These are phyloP conservation scores for Flaveria robusta DNA, from an alignment of 129 eudicot genomes.

Conservation along the genomic window DNA sequence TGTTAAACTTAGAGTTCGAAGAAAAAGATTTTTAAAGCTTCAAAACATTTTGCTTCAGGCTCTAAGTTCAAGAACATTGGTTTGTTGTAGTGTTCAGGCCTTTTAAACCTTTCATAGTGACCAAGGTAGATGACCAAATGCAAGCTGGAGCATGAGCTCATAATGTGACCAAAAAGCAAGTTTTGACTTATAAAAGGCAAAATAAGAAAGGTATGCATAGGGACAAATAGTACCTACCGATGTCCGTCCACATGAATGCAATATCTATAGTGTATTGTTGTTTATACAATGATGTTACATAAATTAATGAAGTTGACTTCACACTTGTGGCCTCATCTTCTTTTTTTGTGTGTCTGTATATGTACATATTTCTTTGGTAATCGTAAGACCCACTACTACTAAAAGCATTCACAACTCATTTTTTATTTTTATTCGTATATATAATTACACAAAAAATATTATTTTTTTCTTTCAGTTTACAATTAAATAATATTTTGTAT, in stretches of 20 bases:
- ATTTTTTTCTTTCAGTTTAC: no score
- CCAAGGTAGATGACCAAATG: conserved; percentile 17
- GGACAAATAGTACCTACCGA: conserved; percentile 19
- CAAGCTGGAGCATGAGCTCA: conserved; percentile 26
- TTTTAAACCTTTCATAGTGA: background rate
- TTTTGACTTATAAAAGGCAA: conserved; percentile 36
- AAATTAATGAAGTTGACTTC: conserved; percentile 63
- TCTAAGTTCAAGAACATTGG: background rate
- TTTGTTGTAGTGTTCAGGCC: background rate
- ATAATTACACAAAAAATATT: no score
- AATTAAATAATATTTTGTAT: no score
- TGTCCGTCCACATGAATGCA: conserved; percentile 42
- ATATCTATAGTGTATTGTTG: conserved; percentile 36
- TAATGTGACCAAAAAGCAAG: conserved; percentile 24
- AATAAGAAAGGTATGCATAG: conserved; percentile 58
- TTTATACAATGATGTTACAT: conserved; percentile 53
- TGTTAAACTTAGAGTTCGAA: background rate
- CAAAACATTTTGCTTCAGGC: no score
- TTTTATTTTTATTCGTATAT: no score
- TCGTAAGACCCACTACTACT: background rate
- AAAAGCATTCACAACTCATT: no score
- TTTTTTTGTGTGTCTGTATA: background rate
- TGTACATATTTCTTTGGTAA: background rate
- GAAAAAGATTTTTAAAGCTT: background rate
- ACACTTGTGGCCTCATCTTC: conserved; percentile 49